Base-by-base conservation (phyloP, 805 yeast genomes). In the Saccharomyces jurei region DNA sequence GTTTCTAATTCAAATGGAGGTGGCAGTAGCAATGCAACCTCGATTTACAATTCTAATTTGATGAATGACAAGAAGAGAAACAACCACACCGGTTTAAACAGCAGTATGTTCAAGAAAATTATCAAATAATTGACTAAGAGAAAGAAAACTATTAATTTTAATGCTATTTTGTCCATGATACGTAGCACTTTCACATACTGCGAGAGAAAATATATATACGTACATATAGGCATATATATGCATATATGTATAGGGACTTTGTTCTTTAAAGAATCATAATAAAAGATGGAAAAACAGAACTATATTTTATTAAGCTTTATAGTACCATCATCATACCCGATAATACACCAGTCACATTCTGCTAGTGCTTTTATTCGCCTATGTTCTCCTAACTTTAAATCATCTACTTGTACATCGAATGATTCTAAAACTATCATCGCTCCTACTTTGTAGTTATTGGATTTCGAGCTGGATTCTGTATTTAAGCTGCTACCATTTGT, bases 311-410 rank as follows among this genome's bases (percentile, higher is more conserved):
- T 53, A 6, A 63, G 30, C 4, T 63, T 56, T 26, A 66, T 63
- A 29, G 56, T 59, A 0, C 73, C 73, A 52, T 68, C 71, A 25
- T 61, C 66, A 50, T 65, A 68, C 5, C 71, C 72, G 27, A 68
- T 56, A n/a, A 65, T 52, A 50, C 65, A 60, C 73, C 73, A 69
- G 8, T 8, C 17, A 9, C 22, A 17, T 17, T 36, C 11, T 17
- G 44, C 44, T 22, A 36, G 11, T 10, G 25, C 22, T 36, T 36
- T 36, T 8, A 36, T 17, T 8, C 44, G 44, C 17, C 44, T 36
- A 21, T 17, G 44, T 36, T 36, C 25, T 21, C 44, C 44, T 21
- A 36, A 17, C 22, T 17, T 36, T 25, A 36, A 36, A 6, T 25
- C 44, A 36, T 17, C 25, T 36, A 25, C 17, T 17, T 36, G 44